Conservation (phyloP, 148 eudicot genomes). For the Rhododendron molle region DNA sequence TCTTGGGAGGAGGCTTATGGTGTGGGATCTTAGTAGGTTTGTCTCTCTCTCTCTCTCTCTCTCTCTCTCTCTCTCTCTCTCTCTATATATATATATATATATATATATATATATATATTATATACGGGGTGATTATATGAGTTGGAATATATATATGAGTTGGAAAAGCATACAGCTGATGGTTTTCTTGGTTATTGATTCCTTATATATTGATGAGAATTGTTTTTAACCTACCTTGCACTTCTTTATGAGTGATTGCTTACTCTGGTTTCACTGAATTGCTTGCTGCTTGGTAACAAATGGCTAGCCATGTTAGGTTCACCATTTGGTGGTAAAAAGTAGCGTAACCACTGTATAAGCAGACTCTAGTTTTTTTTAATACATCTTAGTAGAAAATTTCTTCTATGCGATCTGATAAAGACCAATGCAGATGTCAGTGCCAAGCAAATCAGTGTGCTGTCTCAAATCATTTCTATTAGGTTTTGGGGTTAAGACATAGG, state of each 20-base stretch:
- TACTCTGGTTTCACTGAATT: background rate
- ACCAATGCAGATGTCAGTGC: background rate
- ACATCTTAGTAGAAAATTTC: background rate
- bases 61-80: background rate
- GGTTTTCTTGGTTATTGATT: background rate
- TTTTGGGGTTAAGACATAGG: background rate
- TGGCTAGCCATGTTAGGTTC: background rate
- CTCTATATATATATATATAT: too few species aligned
- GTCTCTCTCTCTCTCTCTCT: background rate
- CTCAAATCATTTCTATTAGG: background rate
- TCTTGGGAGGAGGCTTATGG: slow-evolving; percentile 91
- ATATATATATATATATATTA: too few species aligned
- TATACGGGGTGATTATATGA: too few species aligned
- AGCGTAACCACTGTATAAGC: background rate
- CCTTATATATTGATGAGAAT: background rate
- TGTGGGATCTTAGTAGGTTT: slow-evolving; percentile 99
- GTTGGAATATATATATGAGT: too few species aligned
- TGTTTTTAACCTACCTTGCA: background rate
- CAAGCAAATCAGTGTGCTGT: background rate
- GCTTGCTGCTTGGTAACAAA: background rate
- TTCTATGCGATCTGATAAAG: background rate
- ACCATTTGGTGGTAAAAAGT: background rate
- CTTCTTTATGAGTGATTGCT: background rate
- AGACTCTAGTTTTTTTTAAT: background rate
- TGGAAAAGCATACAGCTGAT: background rate